Evolutionary conservation across 2,329 filamentous ascomycete genomes (phyloP).

Genomic region (Teratosphaeria gauchensis): DNA sequence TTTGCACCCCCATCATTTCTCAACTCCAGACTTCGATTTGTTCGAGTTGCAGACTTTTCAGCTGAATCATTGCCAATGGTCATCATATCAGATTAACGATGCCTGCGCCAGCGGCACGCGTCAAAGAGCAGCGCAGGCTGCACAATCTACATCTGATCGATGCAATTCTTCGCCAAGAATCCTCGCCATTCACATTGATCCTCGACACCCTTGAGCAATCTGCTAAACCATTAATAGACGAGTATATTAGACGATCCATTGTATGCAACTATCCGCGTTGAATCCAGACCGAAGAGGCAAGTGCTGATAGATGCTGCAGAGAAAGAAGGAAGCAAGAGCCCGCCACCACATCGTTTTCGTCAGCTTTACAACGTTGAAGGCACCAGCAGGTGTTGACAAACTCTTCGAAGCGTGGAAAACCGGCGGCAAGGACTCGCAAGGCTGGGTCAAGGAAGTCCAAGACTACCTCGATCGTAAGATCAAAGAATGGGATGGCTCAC

Average conservation of each 20-base stretch:
- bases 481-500: neutral
- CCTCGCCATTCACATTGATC: conserved; percentile 77
- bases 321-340: conserved; percentile 21
- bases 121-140: neutral
- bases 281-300: neutral
- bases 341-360: conserved; percentile 57
- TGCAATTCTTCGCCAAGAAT: conserved; percentile 68
- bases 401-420: conserved; percentile 42
- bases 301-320: neutral
- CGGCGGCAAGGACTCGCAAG: conserved; percentile 13
- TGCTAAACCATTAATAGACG: conserved; percentile 56
- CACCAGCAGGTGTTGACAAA: conserved; percentile 54
- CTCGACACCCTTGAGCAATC: conserved; percentile 80
- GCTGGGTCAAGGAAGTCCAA: conserved; percentile 23
- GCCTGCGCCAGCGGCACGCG: neutral
- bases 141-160: conserved; percentile 78
- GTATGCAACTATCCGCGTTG: conserved; percentile 32
- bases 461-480: neutral
- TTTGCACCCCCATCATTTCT: neutral
- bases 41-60: neutral
- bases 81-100: neutral
- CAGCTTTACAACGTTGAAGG: conserved; percentile 64
- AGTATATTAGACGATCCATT: conserved; percentile 68
- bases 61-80: neutral
- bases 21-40: neutral